Base-by-base conservation (phyloP, 495 filamentous ascomycete genomes). In the Cairneyella variabilis region DNA sequence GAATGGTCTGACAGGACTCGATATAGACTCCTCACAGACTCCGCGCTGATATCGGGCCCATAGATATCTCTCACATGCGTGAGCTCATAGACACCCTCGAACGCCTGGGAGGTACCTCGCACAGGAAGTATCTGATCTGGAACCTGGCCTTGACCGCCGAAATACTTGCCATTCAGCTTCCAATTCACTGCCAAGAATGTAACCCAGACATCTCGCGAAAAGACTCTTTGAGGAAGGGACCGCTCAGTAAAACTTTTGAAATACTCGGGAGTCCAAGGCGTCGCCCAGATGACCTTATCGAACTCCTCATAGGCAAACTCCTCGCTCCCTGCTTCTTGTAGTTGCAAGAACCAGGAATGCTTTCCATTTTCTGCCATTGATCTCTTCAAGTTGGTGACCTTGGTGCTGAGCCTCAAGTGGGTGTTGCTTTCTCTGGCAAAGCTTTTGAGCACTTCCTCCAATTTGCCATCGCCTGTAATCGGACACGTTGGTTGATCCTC, bases 241-340 rank as follows among this genome's bases (percentile, higher is more conserved):
- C 22, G 17, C 0, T 22, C n/a, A n/a, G n/a, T 27, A 20, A 20
- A 26, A 28, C 18, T 16, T 21, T 26, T 17, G 7, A 57, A 28
- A 9, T 28, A 26, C 11, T 32, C 14, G 26, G 26, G 26, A 17
- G 51, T 51, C 36, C 47, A 54, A 1, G 58, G 58, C 3, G 41
- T 38, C n/a, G 58, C 47, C 11, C 56, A 6, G 16, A 60, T 30
- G 17, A 60, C 36, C 6, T 53, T 17, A 30, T 60, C 53, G 23
- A 56, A 60, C 6, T 17, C 21, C 20, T 51, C 48, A 36, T 41
- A 51, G 9, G 16, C 4, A 3, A 18, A 2, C 17, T 21, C 50
- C 11, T 39, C n/a, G n/a, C 8, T 11, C 4, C 39, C 44, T 4
- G 18, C 11, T 14, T 37, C 10, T 10, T 34, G 14, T 14, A n/a